A percentile compares a stretch with the other conserved stretches of the same genome.
Evolutionary conservation across 192 early-diverging fungal species (phyloP).

Genomic region (Backusella tuberculispora): DNA sequence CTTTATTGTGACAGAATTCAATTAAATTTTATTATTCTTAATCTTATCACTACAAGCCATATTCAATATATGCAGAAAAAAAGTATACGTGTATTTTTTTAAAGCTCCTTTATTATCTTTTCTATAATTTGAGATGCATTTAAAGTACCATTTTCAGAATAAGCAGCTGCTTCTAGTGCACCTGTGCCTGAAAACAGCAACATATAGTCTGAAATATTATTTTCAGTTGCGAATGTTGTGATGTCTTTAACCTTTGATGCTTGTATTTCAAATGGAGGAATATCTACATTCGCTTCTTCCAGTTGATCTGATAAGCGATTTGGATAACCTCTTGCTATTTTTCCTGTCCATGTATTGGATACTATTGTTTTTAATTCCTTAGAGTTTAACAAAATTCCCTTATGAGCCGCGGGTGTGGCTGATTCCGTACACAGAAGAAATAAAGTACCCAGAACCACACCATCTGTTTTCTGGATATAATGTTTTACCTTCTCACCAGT

Average conservation of each 20-base stretch:
- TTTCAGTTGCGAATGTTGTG: slow-evolving; percentile 9
- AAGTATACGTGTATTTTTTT: too few relatives aligned
- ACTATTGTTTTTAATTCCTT: slow-evolving; percentile 7
- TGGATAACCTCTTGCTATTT: slow-evolving; percentile 25
- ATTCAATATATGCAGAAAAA: too few relatives aligned
- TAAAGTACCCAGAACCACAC: slow-evolving; percentile 23
- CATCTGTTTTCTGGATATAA: slow-evolving; percentile 22
- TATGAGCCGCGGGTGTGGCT: slow-evolving; percentile 10
- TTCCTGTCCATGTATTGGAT: slow-evolving; percentile 22
- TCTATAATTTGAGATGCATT: slow-evolving; percentile 16
- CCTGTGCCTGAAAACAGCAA: slow-evolving; percentile 11
- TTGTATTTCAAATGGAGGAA: slow-evolving; percentile 25
- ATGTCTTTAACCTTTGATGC: slow-evolving; percentile 24
- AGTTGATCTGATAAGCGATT: slow-evolving; percentile 18
- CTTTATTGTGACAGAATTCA: slow-evolving; percentile 4
- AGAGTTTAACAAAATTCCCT: neutral
- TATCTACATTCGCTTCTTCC: neutral
- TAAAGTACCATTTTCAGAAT: slow-evolving; percentile 26
- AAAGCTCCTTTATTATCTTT: slow-evolving; percentile 8
- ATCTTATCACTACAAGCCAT: neutral
- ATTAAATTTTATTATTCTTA: neutral
- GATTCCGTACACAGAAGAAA: slow-evolving; percentile 30
- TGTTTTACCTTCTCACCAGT: neutral
- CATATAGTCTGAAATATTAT: slow-evolving; percentile 16
- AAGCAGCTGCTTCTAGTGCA: slow-evolving; percentile 1